Base-by-base conservation (phyloP, 257 asterid species). In the Capsicum chinense region DNA sequence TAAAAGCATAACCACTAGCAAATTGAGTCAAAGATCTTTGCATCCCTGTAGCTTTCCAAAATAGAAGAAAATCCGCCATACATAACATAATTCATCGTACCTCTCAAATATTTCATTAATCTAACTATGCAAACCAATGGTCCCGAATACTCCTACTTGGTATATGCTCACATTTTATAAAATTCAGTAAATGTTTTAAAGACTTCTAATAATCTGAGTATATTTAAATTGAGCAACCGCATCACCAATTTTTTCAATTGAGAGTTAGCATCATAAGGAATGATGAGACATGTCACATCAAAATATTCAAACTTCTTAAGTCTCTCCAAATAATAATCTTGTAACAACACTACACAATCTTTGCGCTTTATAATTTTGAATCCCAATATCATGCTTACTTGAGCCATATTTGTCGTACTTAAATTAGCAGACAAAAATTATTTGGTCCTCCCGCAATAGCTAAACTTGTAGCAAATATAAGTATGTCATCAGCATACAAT, bases 51-150 rank as follows among this genome's bases (percentile, higher is more conserved):
- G 66, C 66, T 11, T 59, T n/a, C 66, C n/a, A 17, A 59, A 59
- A 59, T 59, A 59, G 33, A 59, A 59, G 33, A 33, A 59, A 59
- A 59, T 17, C 9, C 66, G n/a, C 66, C 9, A 59, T 59, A 9
- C 33, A 59, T 16, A 59, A 59, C 64, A 59, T 52, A 52, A 52
- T 10, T 10, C 56, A 52, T 9, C 14, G 5, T 59, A 59, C 66
- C 66, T 59, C 66, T 59, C 66, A 39, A 59, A 59, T 59, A 59
- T n/a, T 59, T 59, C 66, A 59, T n/a, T 8, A 59, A 59, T 59
- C 66, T 59, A 59, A 59, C 33, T 10, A 2, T 58, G 4, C 42
- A 39, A 4, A 39, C 42, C 42, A 39, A 39, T 39, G 42, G 42
- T 39, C 42, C 42, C 42, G 5, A 39, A 4, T 39, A 39, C 5